phyloP scores from a whole-genome alignment of 306 rosid species.

The Sicyos edulis region DNA sequence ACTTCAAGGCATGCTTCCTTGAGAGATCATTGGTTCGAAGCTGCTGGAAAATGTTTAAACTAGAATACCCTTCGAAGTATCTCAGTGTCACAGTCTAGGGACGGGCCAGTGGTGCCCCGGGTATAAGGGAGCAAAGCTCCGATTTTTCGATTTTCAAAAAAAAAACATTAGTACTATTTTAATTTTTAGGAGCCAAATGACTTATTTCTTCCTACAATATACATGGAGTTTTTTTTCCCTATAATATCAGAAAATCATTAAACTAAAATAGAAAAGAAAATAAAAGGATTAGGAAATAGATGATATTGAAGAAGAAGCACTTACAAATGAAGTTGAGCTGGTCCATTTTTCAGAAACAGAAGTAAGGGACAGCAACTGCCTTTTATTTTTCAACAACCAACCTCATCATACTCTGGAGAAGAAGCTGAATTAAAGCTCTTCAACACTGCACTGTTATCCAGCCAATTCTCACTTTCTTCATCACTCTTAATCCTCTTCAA shows the following conservation, averaged over 20 bases:
- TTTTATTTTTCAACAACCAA: constrained; percentile 23
- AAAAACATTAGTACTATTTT: constrained; percentile 7
- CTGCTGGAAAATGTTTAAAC: no score
- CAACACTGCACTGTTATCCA: constrained; percentile 10
- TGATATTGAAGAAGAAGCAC: constrained; percentile 24
- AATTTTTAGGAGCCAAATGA: background rate
- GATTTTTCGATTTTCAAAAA: constrained; percentile 26
- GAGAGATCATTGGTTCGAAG: no score
- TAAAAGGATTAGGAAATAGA: background rate
- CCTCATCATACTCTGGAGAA: constrained; percentile 41
- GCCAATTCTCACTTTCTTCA: constrained; percentile 25
- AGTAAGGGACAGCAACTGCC: constrained; percentile 33
- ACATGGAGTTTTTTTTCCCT: no score
- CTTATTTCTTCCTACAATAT: background rate
- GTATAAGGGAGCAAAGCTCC: no score
- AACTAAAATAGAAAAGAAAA: background rate
- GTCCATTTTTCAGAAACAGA: constrained; percentile 38
- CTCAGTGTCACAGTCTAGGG: no score
- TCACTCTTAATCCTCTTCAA: constrained; percentile 37
- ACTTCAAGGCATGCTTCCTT: no score
- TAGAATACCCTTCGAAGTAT: no score
- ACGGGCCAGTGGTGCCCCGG: no score
- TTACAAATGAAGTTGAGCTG: constrained; percentile 31
- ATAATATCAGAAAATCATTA: no score
- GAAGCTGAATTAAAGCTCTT: background rate